Evolutionary conservation across 78 protist species (phyloP).

Genomic region (Pigoraptor vietnamica): DNA sequence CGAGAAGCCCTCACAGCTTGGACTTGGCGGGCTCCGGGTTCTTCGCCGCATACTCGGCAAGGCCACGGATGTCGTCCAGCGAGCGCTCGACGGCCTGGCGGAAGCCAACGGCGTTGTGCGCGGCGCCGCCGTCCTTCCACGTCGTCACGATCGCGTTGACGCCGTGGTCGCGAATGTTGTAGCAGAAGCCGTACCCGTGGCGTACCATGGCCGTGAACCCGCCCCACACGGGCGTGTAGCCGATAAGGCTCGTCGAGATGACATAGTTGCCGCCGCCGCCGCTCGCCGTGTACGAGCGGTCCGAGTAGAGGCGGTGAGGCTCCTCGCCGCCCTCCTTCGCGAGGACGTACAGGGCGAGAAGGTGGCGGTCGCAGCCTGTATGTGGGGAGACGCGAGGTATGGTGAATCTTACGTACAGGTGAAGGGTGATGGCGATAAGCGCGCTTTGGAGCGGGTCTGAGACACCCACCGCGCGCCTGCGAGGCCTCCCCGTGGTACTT

Average conservation of each 20-base stretch:
- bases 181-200: conserved; percentile 28
- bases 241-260: not conserved
- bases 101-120: not conserved
- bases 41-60: not conserved
- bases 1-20: not conserved
- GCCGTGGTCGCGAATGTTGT: not conserved
- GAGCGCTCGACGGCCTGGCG: not conserved
- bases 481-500: not conserved
- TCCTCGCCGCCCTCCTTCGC: not conserved
- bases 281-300: not conserved
- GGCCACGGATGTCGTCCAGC: not conserved
- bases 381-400: not conserved
- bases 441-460: not conserved
- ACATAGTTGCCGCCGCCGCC: conserved; percentile 12
- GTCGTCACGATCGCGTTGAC: not conserved
- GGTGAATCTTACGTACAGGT: not conserved
- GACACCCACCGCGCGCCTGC: not conserved
- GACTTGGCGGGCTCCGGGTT: not conserved
- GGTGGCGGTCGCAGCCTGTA: conserved; percentile 1
- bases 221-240: conserved; percentile 11
- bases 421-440: not conserved
- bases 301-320: not conserved
- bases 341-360: not conserved
- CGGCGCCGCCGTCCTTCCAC: conserved; percentile 1
- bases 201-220: conserved; percentile 22